phyloP scores from a whole-genome alignment of 1,284 basidiomycete species.

The Mycena citricolor region DNA sequence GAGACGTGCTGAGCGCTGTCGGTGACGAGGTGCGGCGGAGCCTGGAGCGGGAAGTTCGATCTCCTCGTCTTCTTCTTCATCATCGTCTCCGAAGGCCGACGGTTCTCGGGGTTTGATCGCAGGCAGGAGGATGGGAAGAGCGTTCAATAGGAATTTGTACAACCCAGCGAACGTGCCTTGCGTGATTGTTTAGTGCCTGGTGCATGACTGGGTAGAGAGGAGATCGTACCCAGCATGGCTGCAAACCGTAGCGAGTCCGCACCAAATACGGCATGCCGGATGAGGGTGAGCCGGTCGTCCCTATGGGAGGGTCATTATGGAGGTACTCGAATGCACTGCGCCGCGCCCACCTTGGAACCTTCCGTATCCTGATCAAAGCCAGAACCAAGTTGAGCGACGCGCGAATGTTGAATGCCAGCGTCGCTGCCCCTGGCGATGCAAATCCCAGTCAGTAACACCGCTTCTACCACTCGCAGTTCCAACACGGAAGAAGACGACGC shows the following conservation, averaged over 20 bases:
- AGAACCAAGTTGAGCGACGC: slow-evolving; percentile 81
- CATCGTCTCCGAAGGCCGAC: slow-evolving; percentile 42
- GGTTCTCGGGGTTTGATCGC: slow-evolving; percentile 37
- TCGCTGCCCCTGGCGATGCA: slow-evolving; percentile 75
- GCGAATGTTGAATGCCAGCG: slow-evolving; percentile 77
- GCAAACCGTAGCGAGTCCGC: slow-evolving; percentile 79
- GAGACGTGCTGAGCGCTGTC: slow-evolving; percentile 46
- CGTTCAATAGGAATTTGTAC: slow-evolving; percentile 83
- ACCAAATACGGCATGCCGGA: slow-evolving; percentile 80
- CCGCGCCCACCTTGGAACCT: slow-evolving; percentile 62
- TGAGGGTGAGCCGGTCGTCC: slow-evolving; percentile 56
- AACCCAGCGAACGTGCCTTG: slow-evolving; percentile 76
- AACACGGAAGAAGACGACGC: slow-evolving; percentile 36
- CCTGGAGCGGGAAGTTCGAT: slow-evolving; percentile 13
- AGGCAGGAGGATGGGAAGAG: slow-evolving; percentile 77
- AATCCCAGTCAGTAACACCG: neutral
- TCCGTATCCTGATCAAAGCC: slow-evolving; percentile 66
- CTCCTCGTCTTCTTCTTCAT: slow-evolving; percentile 26
- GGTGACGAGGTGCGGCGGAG: neutral
- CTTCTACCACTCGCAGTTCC: neutral
- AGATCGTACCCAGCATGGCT: slow-evolving; percentile 75
- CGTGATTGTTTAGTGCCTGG: neutral
- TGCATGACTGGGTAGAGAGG: slow-evolving; percentile 5
- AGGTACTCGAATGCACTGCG: slow-evolving; percentile 22
- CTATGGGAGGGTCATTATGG: slow-evolving; percentile 22